These are phyloP conservation scores for Besnoitia besnoiti DNA, from an alignment of 169 alveolate genomes.

Conservation along the genomic window DNA sequence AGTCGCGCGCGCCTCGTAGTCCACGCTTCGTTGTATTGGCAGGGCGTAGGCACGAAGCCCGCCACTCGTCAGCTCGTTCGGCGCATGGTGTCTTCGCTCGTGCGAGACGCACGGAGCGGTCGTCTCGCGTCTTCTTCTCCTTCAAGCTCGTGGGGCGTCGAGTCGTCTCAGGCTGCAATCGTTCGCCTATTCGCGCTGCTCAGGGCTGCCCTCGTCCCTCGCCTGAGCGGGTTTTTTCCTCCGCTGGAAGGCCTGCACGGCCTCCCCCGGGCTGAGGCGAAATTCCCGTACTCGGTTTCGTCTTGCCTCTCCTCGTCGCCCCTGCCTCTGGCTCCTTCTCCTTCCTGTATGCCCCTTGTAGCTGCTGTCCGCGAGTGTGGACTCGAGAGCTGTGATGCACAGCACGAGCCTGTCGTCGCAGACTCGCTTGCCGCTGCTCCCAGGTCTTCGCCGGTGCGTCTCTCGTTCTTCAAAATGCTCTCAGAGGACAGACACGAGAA, in stretches of 20 bases:
- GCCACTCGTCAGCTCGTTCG: neutral
- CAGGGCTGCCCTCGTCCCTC: neutral
- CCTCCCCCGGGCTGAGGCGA: neutral
- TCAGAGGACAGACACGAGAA: neutral
- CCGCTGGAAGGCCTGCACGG: neutral
- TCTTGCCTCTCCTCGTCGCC: neutral
- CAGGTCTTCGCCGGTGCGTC: neutral
- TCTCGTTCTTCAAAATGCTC: neutral
- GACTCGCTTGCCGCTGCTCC: neutral
- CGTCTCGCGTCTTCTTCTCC: neutral
- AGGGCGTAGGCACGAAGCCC: neutral
- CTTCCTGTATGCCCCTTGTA: neutral
- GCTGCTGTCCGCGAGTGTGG: neutral
- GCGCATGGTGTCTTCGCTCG: neutral
- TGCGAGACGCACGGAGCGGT: neutral
- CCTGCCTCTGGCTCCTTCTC: neutral
- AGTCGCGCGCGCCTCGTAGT: neutral
- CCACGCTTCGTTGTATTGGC: constrained; percentile 3
- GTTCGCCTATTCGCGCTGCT: neutral
- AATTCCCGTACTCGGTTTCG: neutral
- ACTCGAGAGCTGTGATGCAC: neutral
- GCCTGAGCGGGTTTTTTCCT: neutral
- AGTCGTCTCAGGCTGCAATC: no score
- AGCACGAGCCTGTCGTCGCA: neutral
- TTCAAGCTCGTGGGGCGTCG: no score